phyloP scores from a whole-genome alignment of 116 monocot genomes.

The Iris pallida region DNA sequence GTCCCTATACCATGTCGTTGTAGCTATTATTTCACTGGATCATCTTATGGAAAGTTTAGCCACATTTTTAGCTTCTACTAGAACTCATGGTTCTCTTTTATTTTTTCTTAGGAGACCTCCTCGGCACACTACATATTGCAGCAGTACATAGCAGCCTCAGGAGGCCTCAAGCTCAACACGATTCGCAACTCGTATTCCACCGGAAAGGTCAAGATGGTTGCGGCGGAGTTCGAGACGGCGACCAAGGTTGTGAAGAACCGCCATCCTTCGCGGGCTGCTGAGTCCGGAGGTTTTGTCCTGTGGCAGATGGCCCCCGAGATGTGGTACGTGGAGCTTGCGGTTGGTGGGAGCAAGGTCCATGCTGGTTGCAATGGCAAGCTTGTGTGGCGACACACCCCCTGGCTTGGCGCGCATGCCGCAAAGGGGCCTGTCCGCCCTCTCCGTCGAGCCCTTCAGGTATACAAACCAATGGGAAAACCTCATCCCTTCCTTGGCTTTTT shows the following conservation, averaged over 20 bases:
- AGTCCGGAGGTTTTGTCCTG: slow-evolving; percentile 83
- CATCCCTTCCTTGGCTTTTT: neutral
- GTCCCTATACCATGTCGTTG: too few relatives aligned
- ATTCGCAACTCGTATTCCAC: slow-evolving; percentile 68
- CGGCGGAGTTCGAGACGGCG: slow-evolving; percentile 79
- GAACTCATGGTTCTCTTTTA: too few relatives aligned
- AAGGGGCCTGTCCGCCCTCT: slow-evolving; percentile 89
- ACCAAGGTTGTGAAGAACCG: slow-evolving; percentile 58
- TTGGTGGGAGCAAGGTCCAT: slow-evolving; percentile 77
- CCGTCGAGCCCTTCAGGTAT: slow-evolving; percentile 81
- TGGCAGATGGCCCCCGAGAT: slow-evolving; percentile 94
- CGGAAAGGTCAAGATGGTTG: slow-evolving; percentile 83
- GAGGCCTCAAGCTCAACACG: slow-evolving; percentile 73
- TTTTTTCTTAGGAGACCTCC: slow-evolving; percentile 51
- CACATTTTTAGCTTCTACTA: too few relatives aligned
- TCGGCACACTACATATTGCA: slow-evolving; percentile 97
- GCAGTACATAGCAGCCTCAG: slow-evolving; percentile 86
- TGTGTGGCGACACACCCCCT: slow-evolving; percentile 91
- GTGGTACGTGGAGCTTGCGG: slow-evolving; percentile 96
- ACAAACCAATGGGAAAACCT: neutral
- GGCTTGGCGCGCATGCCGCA: slow-evolving; percentile 90
- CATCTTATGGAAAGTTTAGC: too few relatives aligned
- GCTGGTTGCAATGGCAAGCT: slow-evolving; percentile 86
- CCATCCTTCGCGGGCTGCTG: slow-evolving; percentile 34
- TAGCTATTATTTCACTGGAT: too few relatives aligned